Evolutionary conservation across 768 basidiomycete species (phyloP).

Genomic region (Clavulina sp.): DNA sequence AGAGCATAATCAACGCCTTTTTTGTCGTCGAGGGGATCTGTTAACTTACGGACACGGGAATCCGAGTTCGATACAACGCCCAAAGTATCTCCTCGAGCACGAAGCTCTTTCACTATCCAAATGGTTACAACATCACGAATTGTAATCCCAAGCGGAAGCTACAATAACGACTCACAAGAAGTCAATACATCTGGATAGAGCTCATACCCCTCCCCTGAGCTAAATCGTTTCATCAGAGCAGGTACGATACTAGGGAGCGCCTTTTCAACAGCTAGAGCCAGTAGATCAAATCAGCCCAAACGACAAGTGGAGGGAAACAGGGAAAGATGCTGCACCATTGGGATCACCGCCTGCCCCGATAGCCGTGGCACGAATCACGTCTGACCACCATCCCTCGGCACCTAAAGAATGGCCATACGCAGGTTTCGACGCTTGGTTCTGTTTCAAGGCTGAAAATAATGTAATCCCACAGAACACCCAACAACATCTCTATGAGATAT

Average conservation of each 20-base stretch:
- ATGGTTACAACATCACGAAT: not conserved
- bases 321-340: slow-evolving; percentile 22
- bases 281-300: not conserved
- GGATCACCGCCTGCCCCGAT: slow-evolving; percentile 54
- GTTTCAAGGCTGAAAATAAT: slow-evolving; percentile 20
- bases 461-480: not conserved
- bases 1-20: too few relatives aligned
- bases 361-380: slow-evolving; percentile 58
- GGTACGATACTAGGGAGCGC: slow-evolving; percentile 41
- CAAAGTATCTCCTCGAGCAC: slow-evolving; percentile 29
- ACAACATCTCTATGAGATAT: not conserved
- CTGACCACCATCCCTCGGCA: slow-evolving; percentile 48
- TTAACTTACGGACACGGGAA: slow-evolving; percentile 41
- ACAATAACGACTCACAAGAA: slow-evolving; percentile 24
- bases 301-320: not conserved
- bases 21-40: too few relatives aligned
- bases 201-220: slow-evolving; percentile 50
- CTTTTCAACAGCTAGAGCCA: slow-evolving; percentile 31
- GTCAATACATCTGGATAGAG: slow-evolving; percentile 35
- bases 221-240: slow-evolving; percentile 46
- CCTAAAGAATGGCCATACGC: slow-evolving; percentile 26
- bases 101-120: slow-evolving; percentile 29
- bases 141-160: not conserved
- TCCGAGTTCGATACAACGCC: slow-evolving; percentile 61
- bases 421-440: slow-evolving; percentile 41